phyloP scores from a whole-genome alignment of 2,329 filamentous ascomycete species.

The Seiridium cupressi region DNA sequence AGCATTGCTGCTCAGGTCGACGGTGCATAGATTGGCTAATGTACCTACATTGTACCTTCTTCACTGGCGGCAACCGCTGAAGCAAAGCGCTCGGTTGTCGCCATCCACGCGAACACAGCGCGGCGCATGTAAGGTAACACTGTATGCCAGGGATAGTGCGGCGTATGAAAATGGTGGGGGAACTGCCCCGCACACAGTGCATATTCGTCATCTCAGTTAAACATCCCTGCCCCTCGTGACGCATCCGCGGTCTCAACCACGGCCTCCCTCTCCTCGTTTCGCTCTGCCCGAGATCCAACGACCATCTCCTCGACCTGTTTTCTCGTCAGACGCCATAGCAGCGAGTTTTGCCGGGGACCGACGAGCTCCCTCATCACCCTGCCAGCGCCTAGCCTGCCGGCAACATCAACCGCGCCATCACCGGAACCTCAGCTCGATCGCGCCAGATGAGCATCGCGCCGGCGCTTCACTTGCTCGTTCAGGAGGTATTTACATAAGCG shows the following conservation, averaged over 20 bases:
- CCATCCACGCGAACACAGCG: neutral
- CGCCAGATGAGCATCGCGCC: neutral
- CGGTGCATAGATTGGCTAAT: too few relatives aligned
- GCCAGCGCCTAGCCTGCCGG: too few relatives aligned
- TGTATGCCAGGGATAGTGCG: neutral
- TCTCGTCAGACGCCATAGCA: neutral
- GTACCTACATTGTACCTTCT: too few relatives aligned
- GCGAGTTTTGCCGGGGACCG: neutral
- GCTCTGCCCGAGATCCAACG: neutral
- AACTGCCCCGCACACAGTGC: neutral
- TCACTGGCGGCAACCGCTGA: too few relatives aligned
- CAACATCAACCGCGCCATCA: neutral
- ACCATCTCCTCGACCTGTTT: neutral
- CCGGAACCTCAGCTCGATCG: neutral
- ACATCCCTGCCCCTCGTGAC: neutral
- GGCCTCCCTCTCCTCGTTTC: neutral
- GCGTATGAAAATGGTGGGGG: too few relatives aligned
- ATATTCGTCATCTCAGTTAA: too few relatives aligned
- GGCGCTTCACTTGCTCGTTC: conserved; percentile 2
- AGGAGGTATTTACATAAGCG: neutral
- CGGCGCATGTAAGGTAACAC: neutral
- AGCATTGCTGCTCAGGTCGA: too few relatives aligned
- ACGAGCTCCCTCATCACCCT: neutral
- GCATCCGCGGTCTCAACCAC: neutral
- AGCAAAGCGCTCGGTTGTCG: too few relatives aligned